phyloP scores from a whole-genome alignment of 2,329 filamentous ascomycete species.

The Phaeophleospora eucalypticola region DNA sequence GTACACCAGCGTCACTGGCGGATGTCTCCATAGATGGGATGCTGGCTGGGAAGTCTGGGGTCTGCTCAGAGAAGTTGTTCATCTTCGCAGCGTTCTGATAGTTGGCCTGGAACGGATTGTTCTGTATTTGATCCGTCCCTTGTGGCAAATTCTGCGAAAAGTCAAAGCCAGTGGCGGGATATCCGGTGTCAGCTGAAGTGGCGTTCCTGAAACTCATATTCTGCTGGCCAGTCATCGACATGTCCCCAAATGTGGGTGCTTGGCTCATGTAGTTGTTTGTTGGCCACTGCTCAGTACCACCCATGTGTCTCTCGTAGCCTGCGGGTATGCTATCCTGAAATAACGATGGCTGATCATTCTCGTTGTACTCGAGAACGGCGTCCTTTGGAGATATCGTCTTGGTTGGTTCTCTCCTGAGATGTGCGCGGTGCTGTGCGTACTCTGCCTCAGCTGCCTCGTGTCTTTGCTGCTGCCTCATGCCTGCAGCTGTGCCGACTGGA shows the following conservation, averaged over 20 bases:
- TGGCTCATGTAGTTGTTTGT: slow-evolving; percentile 41
- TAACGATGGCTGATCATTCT: slow-evolving; percentile 69
- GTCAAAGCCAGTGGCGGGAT: slow-evolving; percentile 34
- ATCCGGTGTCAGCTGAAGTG: slow-evolving; percentile 32
- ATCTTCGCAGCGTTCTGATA: slow-evolving; percentile 29
- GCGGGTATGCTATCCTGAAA: slow-evolving; percentile 56
- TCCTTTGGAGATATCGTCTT: slow-evolving; percentile 96
- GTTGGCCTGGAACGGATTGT: slow-evolving; percentile 22
- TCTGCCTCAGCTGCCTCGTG: slow-evolving; percentile 54
- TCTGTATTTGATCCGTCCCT: slow-evolving; percentile 17
- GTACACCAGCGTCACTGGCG: slow-evolving; percentile 49
- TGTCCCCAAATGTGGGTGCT: slow-evolving; percentile 42
- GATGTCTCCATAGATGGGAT: slow-evolving; percentile 61
- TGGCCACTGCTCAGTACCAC: slow-evolving; percentile 39
- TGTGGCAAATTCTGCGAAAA: slow-evolving; percentile 30
- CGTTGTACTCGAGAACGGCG: slow-evolving; percentile 75
- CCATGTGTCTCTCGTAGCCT: slow-evolving; percentile 33
- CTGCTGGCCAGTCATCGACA: slow-evolving; percentile 39
- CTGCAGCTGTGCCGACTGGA: slow-evolving; percentile 53
- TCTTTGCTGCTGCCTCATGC: slow-evolving; percentile 59
- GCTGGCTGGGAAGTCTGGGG: slow-evolving; percentile 56
- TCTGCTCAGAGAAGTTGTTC: slow-evolving; percentile 35
- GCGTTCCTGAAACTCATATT: slow-evolving; percentile 44
- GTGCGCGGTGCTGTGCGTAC: slow-evolving; percentile 29
- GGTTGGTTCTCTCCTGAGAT: slow-evolving; percentile 40